Conservation (phyloP, 495 filamentous ascomycete species). For the Penicillium odoratum region DNA sequence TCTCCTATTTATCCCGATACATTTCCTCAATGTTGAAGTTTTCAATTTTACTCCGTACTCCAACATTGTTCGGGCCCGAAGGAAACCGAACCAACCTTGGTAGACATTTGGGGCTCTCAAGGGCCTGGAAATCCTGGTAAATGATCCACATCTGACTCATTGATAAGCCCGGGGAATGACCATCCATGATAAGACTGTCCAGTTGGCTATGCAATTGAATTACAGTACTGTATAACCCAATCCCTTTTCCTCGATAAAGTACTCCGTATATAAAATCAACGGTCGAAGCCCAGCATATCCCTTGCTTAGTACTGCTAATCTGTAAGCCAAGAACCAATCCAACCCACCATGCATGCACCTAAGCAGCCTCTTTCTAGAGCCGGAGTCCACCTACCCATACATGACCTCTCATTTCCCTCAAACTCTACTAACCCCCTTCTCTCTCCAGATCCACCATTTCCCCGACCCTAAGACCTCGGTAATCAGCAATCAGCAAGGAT, state of each 20-base stretch:
- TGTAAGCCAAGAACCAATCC: conserved; percentile 9
- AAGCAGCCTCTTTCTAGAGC: not conserved
- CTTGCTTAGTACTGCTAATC: no score
- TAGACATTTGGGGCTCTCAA: not conserved
- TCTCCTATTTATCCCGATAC: not conserved
- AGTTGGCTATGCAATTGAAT: no score
- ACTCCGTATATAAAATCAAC: no score
- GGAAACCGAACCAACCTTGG: conserved; percentile 11
- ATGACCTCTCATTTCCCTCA: not conserved
- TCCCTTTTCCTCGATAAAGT: no score
- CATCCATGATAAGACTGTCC: no score
- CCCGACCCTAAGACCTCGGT: conserved; percentile 14
- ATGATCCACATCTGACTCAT: conserved; percentile 2
- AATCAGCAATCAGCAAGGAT: conserved; percentile 10
- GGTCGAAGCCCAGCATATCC: no score
- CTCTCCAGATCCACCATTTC: conserved; percentile 19
- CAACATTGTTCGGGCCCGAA: conserved; percentile 13
- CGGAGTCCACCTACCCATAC: conserved; percentile 6
- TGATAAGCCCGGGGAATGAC: conserved; percentile 7
- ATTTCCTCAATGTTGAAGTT: not conserved
- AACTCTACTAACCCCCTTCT: not conserved
- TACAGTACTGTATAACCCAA: no score
- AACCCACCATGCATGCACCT: conserved; percentile 7
- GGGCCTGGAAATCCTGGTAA: not conserved
- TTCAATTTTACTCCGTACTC: not conserved